Percentiles rank a stretch among this genome's conserved stretches.
Conservation (phyloP, 192 early-diverging fungal genomes). For the Phycomyces blakesleeanus region DNA sequence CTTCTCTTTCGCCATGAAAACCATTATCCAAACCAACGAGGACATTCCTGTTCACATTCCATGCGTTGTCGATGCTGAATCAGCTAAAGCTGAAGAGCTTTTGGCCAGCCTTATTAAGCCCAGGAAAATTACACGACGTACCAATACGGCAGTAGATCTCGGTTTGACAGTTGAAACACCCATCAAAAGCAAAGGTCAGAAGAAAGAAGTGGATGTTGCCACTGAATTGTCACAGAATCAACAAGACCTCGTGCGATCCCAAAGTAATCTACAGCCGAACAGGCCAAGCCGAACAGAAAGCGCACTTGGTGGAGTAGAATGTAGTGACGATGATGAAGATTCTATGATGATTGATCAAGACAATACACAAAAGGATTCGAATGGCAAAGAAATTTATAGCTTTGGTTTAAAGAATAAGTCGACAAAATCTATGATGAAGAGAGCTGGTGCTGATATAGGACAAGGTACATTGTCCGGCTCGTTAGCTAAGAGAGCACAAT, state of each 20-base stretch:
- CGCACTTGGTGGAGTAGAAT: background rate
- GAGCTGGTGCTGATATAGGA: background rate
- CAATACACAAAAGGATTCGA: constrained; percentile 15
- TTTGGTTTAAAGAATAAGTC: constrained; percentile 7
- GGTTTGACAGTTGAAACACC: constrained; percentile 5
- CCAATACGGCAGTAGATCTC: constrained; percentile 8
- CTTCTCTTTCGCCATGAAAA: constrained; percentile 9
- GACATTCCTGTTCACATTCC: constrained; percentile 45
- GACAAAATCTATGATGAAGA: constrained; percentile 19
- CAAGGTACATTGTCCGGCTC: too few relatives aligned
- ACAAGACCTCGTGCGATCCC: background rate
- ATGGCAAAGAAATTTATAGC: constrained; percentile 12
- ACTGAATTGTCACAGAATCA: background rate
- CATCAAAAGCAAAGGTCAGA: background rate
- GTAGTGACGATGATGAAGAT: background rate
- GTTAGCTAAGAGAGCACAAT: background rate
- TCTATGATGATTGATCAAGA: background rate
- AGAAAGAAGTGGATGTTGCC: background rate
- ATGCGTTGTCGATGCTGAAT: constrained; percentile 22
- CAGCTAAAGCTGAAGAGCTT: constrained; percentile 32
- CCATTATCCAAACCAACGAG: constrained; percentile 27
- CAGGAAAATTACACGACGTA: background rate
- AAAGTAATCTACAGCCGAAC: background rate
- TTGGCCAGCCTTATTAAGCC: constrained; percentile 20
- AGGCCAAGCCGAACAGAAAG: too few relatives aligned